A percentile compares a stretch with the other conserved stretches of the same genome.
Evolutionary conservation across 768 basidiomycete species (phyloP).

Genomic region (Kwoniella mangroviensis): DNA sequence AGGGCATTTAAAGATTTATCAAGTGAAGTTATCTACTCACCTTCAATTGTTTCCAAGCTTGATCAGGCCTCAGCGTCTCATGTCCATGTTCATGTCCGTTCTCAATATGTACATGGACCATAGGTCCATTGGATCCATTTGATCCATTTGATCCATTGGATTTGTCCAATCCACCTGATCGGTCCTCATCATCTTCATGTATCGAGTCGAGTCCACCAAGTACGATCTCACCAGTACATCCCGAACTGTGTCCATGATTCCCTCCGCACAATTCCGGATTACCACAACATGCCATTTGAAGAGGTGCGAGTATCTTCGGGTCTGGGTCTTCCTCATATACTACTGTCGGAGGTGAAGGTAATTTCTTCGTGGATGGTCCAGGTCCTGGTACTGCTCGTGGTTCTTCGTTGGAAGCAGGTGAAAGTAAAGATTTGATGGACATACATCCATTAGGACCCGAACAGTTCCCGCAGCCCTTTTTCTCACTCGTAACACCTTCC

Average conservation of each 20-base stretch:
- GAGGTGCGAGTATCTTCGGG: conserved; percentile 20
- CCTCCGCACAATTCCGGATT: conserved; percentile 38
- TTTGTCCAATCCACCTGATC: conserved; percentile 1
- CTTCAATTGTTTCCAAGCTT: conserved; percentile 57
- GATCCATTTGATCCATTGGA: too few relatives aligned
- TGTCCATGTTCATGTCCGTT: conserved; percentile 9
- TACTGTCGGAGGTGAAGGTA: neutral
- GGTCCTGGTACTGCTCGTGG: neutral
- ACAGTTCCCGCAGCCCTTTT: conserved; percentile 10
- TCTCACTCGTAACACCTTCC: neutral
- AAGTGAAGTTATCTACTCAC: conserved; percentile 18
- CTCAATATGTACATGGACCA: conserved; percentile 14
- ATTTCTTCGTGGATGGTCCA: conserved; percentile 9
- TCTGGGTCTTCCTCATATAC: conserved; percentile 17
- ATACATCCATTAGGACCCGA: conserved; percentile 29
- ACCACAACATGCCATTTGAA: conserved; percentile 43
- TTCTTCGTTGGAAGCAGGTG: conserved; percentile 8
- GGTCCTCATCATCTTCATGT: neutral
- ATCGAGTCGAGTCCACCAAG: neutral
- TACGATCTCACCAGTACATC: conserved; percentile 26
- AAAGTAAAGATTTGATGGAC: conserved; percentile 35
- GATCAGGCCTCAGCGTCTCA: conserved; percentile 46
- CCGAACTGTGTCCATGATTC: conserved; percentile 18
- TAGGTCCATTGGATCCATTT: neutral
- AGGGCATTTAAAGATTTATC: neutral